Evolutionary conservation across 148 eudicot genomes (phyloP).

Genomic region (Silene uniflora): DNA sequence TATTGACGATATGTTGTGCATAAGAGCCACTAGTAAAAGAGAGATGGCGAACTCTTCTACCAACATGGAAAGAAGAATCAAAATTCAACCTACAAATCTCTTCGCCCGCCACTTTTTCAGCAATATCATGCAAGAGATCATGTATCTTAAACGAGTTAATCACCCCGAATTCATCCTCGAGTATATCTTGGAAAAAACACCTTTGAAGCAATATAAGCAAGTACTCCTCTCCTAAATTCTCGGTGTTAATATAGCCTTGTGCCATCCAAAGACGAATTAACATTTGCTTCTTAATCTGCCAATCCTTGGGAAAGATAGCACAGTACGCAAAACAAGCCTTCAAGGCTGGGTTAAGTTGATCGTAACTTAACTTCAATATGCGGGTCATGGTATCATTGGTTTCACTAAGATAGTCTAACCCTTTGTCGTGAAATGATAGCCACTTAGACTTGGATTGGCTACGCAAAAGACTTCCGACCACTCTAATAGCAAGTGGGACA

Average conservation of each 20-base stretch:
- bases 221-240: conserved; percentile 9
- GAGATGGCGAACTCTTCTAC: background rate
- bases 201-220: conserved; percentile 13
- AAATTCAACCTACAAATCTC: background rate
- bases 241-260: conserved; percentile 4
- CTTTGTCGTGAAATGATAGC: conserved; percentile 3
- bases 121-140: conserved; percentile 15
- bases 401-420: background rate
- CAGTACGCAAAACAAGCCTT: conserved; percentile 13
- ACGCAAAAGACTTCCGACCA: conserved; percentile 19
- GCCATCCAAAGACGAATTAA: conserved; percentile 25
- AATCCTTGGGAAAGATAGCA: conserved; percentile 18
- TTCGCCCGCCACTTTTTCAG: background rate
- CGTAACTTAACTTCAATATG: conserved; percentile 9
- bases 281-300: background rate
- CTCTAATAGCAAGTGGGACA: conserved; percentile 23
- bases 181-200: conserved; percentile 17
- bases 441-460: conserved; percentile 5
- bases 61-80: background rate
- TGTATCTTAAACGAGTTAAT: background rate
- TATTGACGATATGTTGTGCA: conserved; percentile 4
- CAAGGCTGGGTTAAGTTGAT: background rate
- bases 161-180: background rate
- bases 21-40: background rate
- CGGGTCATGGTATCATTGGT: background rate